Evolutionary conservation across 2,329 filamentous ascomycete species (phyloP), one percentile per base, ranked within the genome.

Genomic region (Ascochyta viciae-villosae): DNA sequence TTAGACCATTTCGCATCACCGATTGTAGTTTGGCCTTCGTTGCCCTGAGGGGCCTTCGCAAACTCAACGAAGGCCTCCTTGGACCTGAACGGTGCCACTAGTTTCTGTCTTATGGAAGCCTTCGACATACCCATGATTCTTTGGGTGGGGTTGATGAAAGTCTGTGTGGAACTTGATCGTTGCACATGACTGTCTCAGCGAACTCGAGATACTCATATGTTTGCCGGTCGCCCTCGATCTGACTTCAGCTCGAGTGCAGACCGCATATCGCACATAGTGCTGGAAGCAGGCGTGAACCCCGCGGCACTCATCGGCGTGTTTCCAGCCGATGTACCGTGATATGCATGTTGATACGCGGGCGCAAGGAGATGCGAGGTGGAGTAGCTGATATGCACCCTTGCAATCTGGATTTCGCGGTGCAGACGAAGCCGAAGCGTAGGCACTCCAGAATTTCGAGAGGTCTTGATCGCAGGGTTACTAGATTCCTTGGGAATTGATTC

Each of bases 1-100:
- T 68, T 68, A 2, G 63, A 66, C 65, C 64, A 68, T 59, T 33
- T 63, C 33, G 60, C 39, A 33, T 67, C 55, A 2, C 64, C 64
- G 26, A 66, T 53, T 5, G 56, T 50, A 12, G 40, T 34, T 3
- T 58, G 57, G 3, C 59, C 62, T 6, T 65, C 58, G 16, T 60
- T 58, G 10, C 50, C 47, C n/a, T 62, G 50, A 6, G 62, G 60
- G 15, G 63, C 52, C 27, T 56, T 57, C 12, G 66, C 23, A 29
- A 58, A 58, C 2, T 63, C 56, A 8, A 68, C 31, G 38, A 68
- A 66, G 3, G 64, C 65, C 13, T 57, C 61, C 19, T 59, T 67
- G 7, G 65, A 68, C 8, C 44, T 49, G 34, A 67, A 67, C 6
- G 57, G 57, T 23, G 57, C 52, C 24, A 40, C 46, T 8, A 62